Evolutionary conservation across 192 early-diverging fungal species (phyloP).

Genomic region (Coemansia sp.): DNA sequence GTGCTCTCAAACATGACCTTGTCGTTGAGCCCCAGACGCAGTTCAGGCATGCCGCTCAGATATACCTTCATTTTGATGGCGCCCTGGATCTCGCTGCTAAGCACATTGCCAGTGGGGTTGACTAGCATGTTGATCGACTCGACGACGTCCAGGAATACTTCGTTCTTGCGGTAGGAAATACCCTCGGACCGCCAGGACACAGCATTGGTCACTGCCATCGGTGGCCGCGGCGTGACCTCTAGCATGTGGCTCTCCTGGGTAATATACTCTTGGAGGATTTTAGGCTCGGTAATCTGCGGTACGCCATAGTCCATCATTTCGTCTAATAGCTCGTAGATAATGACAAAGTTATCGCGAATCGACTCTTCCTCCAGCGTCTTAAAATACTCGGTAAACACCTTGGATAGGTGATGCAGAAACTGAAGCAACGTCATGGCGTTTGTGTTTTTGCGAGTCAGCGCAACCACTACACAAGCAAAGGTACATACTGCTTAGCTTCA

Average conservation of each 20-base stretch:
- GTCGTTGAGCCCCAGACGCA: slow-evolving; percentile 82
- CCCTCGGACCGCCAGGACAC: slow-evolving; percentile 72
- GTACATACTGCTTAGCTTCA: neutral
- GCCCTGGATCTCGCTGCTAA: slow-evolving; percentile 74
- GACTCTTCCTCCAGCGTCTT: slow-evolving; percentile 87
- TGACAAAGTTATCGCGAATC: slow-evolving; percentile 88
- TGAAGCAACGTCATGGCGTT: slow-evolving; percentile 94
- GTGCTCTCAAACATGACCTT: slow-evolving; percentile 93
- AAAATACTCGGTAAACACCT: slow-evolving; percentile 94
- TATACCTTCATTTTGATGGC: slow-evolving; percentile 84
- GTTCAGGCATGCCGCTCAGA: slow-evolving; percentile 83
- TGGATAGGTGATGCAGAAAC: slow-evolving; percentile 90
- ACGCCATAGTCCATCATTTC: slow-evolving; percentile 94
- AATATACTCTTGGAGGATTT: slow-evolving; percentile 91
- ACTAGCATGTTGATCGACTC: slow-evolving; percentile 73
- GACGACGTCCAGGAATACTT: slow-evolving; percentile 73
- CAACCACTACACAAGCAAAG: slow-evolving; percentile 62
- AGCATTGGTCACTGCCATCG: slow-evolving; percentile 77
- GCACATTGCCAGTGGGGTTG: slow-evolving; percentile 60
- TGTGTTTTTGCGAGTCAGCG: slow-evolving; percentile 95
- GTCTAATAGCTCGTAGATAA: slow-evolving; percentile 86
- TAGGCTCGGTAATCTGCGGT: slow-evolving; percentile 85
- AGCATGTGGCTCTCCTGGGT: slow-evolving; percentile 96
- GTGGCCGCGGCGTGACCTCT: slow-evolving; percentile 84
- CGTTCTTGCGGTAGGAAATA: slow-evolving; percentile 72